Percentiles rank a stretch among this genome's conserved stretches.
phyloP scores from a whole-genome alignment of 805 yeast species.

The Saturnispora dispora region DNA sequence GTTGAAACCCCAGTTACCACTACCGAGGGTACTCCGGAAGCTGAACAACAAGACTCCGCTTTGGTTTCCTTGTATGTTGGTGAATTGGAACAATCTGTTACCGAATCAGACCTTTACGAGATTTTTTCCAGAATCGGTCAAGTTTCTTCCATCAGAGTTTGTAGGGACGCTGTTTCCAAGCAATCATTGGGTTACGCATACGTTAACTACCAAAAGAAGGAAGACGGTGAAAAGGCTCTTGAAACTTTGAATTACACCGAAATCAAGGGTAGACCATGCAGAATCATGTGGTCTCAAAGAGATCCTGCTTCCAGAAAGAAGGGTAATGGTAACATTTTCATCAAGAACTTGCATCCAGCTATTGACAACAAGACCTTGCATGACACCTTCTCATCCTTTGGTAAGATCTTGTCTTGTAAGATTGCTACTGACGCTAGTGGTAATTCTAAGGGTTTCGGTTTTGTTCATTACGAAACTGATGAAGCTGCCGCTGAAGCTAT shows the following conservation, averaged over 20 bases:
- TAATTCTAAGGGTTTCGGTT: constrained; percentile 90
- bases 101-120: constrained; percentile 92
- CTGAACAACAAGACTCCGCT: constrained; percentile 41
- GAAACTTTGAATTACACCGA: constrained; percentile 91
- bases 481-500: constrained; percentile 93
- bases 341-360: constrained; percentile 96
- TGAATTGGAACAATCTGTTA: constrained; percentile 85
- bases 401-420: constrained; percentile 92
- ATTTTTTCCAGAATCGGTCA: constrained; percentile 90
- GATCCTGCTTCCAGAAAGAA: constrained; percentile 92
- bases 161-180: constrained; percentile 97
- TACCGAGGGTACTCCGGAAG: constrained; percentile 26
- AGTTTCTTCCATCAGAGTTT: constrained; percentile 94
- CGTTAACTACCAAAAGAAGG: constrained; percentile 85
- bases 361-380: constrained; percentile 98
- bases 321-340: constrained; percentile 94
- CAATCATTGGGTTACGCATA: constrained; percentile 97
- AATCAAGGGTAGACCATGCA: constrained; percentile 93
- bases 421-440: constrained; percentile 93
- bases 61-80: constrained; percentile 94
- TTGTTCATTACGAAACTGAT: constrained; percentile 89
- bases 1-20: constrained; percentile 26
- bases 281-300: constrained; percentile 99
- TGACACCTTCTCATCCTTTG: constrained; percentile 96
- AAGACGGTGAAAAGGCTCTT: constrained; percentile 89